Evolutionary conservation across 306 rosid species (phyloP).

Genomic region (Acacia melanoxylon): DNA sequence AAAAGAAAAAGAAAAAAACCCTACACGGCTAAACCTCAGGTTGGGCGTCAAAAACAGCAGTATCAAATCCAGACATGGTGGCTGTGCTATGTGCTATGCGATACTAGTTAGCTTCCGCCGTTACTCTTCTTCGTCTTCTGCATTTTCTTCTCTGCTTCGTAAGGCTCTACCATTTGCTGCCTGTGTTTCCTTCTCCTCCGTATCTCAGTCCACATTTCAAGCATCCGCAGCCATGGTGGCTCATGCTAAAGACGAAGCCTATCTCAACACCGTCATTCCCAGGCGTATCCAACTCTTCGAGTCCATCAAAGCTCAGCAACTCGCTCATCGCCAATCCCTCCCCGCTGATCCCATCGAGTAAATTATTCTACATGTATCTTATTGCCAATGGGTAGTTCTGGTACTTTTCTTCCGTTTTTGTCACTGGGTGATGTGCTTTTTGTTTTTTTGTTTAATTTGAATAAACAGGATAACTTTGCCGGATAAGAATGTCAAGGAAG

Average conservation of each 20-base stretch:
- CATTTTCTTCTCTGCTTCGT: background rate
- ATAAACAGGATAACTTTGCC: conserved; percentile 51
- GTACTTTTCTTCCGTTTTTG: background rate
- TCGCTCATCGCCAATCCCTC: conserved; percentile 49
- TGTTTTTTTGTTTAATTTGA: background rate
- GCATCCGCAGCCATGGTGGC: conserved; percentile 42
- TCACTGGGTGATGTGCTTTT: background rate
- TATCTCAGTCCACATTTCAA: background rate
- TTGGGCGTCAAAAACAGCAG: background rate
- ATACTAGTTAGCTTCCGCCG: conserved; percentile 48
- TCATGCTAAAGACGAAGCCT: conserved; percentile 68
- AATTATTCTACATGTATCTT: background rate
- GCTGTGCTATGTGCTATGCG: conserved; percentile 39
- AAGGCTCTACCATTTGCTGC: conserved; percentile 28
- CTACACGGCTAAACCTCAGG: conserved; percentile 12
- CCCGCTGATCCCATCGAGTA: conserved; percentile 75
- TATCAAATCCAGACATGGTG: background rate
- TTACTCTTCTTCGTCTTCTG: conserved; percentile 22
- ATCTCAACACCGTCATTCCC: conserved; percentile 53
- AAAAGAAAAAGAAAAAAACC: background rate
- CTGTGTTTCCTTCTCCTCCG: conserved; percentile 30
- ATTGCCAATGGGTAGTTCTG: background rate
- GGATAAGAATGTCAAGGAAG: conserved; percentile 70
- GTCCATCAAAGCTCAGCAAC: conserved; percentile 49
- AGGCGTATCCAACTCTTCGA: conserved; percentile 70